phyloP scores from a whole-genome alignment of 768 basidiomycete genomes.

The Boletus insuetus region DNA sequence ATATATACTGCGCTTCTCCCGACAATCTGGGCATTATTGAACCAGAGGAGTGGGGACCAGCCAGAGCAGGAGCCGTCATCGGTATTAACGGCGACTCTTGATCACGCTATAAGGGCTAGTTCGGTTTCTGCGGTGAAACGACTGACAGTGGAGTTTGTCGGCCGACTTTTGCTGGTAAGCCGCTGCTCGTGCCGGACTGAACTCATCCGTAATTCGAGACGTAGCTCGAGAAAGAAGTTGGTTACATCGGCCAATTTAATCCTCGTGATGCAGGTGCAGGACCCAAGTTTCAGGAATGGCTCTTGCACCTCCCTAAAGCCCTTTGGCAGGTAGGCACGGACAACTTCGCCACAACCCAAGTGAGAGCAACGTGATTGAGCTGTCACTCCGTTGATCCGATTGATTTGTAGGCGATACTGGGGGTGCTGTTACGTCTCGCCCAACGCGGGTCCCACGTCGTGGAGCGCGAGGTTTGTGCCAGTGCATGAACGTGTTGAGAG shows the following conservation, averaged over 20 bases:
- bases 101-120: constrained; percentile 59
- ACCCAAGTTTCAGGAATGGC: constrained; percentile 57
- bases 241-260: constrained; percentile 50
- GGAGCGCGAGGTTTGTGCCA: constrained; percentile 41
- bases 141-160: constrained; percentile 72
- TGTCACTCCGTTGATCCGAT: constrained; percentile 3
- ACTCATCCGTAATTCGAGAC: constrained; percentile 2
- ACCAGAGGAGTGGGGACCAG: constrained; percentile 35
- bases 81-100: constrained; percentile 54
- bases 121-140: constrained; percentile 65
- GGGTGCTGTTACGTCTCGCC: constrained; percentile 57
- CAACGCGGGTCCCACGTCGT: constrained; percentile 53
- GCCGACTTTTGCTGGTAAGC: constrained; percentile 64
- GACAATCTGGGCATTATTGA: constrained; percentile 74
- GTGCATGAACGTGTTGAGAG: background rate
- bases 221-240: constrained; percentile 59
- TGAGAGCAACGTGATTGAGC: constrained; percentile 26
- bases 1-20: constrained; percentile 72
- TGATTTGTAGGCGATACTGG: constrained; percentile 48
- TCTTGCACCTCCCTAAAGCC: constrained; percentile 70
- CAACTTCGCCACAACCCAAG: constrained; percentile 61
- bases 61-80: constrained; percentile 18
- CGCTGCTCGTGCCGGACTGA: background rate
- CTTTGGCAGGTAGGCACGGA: constrained; percentile 80
- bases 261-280: constrained; percentile 28